Base-by-base conservation (phyloP, 768 basidiomycete species). In the Kwoniella mangroviensis region DNA sequence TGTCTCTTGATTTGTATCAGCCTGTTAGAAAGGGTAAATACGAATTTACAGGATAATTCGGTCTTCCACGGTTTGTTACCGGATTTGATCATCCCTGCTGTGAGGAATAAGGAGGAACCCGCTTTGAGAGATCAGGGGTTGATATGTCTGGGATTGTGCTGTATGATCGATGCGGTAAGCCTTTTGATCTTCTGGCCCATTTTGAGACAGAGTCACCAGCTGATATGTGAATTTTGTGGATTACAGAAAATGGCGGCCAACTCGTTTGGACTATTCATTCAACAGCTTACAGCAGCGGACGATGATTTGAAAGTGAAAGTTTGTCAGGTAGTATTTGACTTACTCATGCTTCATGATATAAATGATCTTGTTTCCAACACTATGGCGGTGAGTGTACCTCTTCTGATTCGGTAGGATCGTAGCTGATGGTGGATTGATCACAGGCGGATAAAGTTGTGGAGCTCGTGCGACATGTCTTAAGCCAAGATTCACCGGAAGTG, bases 41-140 rank as follows among this genome's bases (percentile, higher is more conserved):
- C 91, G 85, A 84, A 82, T 22, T 73, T 86, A 11, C 82, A 89
- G 72, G 90, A 91, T 69, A 90, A 91, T 78, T 88, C 90, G 7
- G 89, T 88, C 4, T 82, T 91, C 68, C 88, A 89, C 69, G 91
- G 92, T 28, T 82, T 86, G 22, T 79, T 89, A 81, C 85, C 92
- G 11, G 93, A 98, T 75, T 85, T 99, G 19, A 93, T 98, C 77
- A 88, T 97, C 41, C 96, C 96, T 2, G 89, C 92, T 4, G 92
- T 98, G 54, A 90, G 90, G 78, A 88, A 92, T 63, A 95, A 95
- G 83, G 79, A 82, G 15, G 93, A 96, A 74, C 86, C 92, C 5
- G 86, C 87, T 0, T 86, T 95, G 75, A 87, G 92, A 51, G 91
- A 93, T 81, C 90, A 91, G 80, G 93, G 93, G 0, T 85, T 94